Conservation (phyloP, 2,329 filamentous ascomycete species). For the Tolypocladium ophioglossoides region DNA sequence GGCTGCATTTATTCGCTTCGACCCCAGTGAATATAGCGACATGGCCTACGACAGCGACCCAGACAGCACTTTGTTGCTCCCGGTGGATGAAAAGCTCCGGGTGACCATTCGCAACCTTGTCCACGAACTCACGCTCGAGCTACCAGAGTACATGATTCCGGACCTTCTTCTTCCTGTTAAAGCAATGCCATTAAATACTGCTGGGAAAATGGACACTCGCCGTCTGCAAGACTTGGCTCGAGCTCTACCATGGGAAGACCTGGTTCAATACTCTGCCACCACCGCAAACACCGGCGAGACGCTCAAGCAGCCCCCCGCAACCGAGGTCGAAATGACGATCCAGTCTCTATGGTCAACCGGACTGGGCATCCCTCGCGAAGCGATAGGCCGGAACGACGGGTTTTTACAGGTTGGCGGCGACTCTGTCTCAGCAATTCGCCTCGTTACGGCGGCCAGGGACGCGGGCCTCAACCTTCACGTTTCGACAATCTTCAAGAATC, state of each 20-base stretch:
- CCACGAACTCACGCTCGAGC: background rate
- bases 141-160: slow-evolving; percentile 1
- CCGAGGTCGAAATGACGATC: background rate
- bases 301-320: background rate
- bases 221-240: background rate
- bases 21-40: background rate
- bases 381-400: background rate
- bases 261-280: background rate
- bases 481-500: slow-evolving; percentile 1
- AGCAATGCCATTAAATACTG: background rate
- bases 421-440: slow-evolving; percentile 10
- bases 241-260: background rate
- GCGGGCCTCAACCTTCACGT: background rate
- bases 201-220: background rate
- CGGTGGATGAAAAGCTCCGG: background rate
- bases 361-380: background rate
- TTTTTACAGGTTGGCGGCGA: slow-evolving; percentile 15
- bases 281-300: background rate
- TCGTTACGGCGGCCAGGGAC: background rate
- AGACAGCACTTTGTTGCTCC: background rate
- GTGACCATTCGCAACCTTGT: background rate
- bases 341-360: background rate
- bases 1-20: background rate
- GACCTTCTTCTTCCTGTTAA: background rate
- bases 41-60: no score